phyloP scores from a whole-genome alignment of 805 yeast genomes.

The Kluyveromyces wickerhamii region DNA sequence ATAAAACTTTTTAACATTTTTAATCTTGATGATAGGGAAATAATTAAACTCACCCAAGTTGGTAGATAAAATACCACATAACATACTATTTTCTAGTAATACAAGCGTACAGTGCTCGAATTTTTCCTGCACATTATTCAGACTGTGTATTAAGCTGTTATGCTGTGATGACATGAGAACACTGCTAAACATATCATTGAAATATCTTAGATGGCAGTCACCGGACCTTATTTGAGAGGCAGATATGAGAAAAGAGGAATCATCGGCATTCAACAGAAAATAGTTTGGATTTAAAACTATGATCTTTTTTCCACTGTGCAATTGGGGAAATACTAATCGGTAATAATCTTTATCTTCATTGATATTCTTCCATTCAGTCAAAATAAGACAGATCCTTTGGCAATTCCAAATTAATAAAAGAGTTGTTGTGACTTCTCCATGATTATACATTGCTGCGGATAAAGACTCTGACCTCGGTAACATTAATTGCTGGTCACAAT shows the following conservation, averaged over 20 bases:
- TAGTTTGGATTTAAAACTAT: background rate
- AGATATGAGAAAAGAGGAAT: background rate
- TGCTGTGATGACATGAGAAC: background rate
- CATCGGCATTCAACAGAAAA: background rate
- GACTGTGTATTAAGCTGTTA: background rate
- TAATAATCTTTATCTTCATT: background rate
- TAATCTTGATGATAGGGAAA: background rate
- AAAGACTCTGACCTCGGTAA: background rate
- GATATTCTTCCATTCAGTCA: background rate
- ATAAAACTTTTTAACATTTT: background rate
- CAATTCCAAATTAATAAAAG: background rate
- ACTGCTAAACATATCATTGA: background rate
- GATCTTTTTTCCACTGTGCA: background rate
- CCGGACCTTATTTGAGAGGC: conserved; percentile 1
- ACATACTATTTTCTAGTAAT: background rate
- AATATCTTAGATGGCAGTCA: background rate
- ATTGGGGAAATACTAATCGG: background rate
- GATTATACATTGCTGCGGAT: background rate
- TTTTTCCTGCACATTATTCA: background rate
- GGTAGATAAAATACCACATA: background rate
- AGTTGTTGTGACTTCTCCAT: background rate
- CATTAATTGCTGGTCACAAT: background rate
- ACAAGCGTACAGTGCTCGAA: background rate
- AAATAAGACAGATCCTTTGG: background rate
- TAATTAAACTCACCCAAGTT: background rate